Base-by-base conservation (phyloP, 768 basidiomycete genomes). In the Sistotremastrum suecicum region DNA sequence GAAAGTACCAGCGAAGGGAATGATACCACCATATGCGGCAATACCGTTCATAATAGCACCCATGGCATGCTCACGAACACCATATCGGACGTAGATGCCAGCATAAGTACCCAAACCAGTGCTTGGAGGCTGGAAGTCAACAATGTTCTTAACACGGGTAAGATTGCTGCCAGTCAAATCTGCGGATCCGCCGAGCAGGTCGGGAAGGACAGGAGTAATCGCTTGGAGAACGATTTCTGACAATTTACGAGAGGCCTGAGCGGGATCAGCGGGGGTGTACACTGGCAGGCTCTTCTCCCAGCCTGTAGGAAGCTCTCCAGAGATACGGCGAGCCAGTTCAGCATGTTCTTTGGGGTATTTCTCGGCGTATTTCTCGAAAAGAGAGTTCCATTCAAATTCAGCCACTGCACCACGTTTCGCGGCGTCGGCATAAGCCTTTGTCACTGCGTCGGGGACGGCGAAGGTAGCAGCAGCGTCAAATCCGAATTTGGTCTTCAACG, bases 51-150 rank as follows among this genome's bases (percentile, higher is more conserved):
- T 87, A 56, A 97, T 90, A 45, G 91, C 92, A 56, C 83, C 86
- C 91, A 95, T 97, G 54, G 71, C 92, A 64, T 97, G 92, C 63
- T 97, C 92, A 64, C 92, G 86, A 47, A 97, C 90, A 75, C 92
- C 92, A 67, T 84, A 97, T 46, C 91, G 84, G 61, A 97, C 78
- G 63, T 97, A 95, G 41, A 80, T 83, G 44, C 92, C 92, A 47
- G 77, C 65, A 63, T 90, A 94, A 48, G 61, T 71, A 48, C 92
- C 92, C 39, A 94, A 72, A 33, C 78, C 78, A 12, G 87, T 91
- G 66, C 71, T 78, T 12, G 85, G 83, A 37, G 76, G 84, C 63
- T 97, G 92, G 80, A 97, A 94, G 66, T 97, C 92, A 49, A 78
- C 68, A n/a, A 73, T 73, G 46, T 64, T 66, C 67, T 88, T 88